phyloP scores from a whole-genome alignment of 2,329 filamentous ascomycete genomes.

The Neofusicoccum kwambonambiense region DNA sequence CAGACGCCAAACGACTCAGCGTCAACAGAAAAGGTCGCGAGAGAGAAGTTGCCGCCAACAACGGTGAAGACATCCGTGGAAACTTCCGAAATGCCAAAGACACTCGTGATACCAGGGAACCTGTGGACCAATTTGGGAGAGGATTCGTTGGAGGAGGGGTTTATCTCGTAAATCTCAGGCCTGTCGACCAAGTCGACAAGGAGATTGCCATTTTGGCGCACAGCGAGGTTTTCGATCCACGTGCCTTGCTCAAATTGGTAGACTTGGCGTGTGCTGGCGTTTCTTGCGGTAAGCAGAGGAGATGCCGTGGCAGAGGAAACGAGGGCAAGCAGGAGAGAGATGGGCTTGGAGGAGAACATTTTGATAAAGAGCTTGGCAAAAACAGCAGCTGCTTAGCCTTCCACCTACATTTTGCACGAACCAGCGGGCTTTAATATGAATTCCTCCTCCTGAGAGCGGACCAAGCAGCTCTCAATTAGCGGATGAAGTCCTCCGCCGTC shows the following conservation, averaged over 20 bases:
- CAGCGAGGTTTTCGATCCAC: conserved; percentile 40
- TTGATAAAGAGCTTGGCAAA: background rate
- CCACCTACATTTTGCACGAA: background rate
- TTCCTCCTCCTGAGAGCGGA: background rate
- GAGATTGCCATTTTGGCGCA: conserved; percentile 38
- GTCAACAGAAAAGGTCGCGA: conserved; percentile 22
- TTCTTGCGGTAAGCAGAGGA: background rate
- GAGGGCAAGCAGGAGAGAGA: background rate
- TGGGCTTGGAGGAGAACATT: background rate
- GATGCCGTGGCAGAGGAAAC: background rate
- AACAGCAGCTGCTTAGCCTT: background rate
- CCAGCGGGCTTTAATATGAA: background rate
- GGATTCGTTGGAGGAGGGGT: conserved; percentile 25
- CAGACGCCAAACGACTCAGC: conserved; percentile 10
- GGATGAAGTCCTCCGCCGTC: background rate
- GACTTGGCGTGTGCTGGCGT: conserved; percentile 18
- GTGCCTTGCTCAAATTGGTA: conserved; percentile 28
- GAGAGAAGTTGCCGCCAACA: conserved; percentile 13
- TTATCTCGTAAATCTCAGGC: conserved; percentile 35
- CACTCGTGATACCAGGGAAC: conserved; percentile 25
- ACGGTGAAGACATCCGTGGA: conserved; percentile 35
- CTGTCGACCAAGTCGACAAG: conserved; percentile 33
- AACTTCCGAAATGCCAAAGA: conserved; percentile 40
- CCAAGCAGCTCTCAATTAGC: background rate
- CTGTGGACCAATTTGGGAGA: conserved; percentile 29